Evolutionary conservation across 805 yeast species (phyloP).

Genomic region (Lipomyces sp.): DNA sequence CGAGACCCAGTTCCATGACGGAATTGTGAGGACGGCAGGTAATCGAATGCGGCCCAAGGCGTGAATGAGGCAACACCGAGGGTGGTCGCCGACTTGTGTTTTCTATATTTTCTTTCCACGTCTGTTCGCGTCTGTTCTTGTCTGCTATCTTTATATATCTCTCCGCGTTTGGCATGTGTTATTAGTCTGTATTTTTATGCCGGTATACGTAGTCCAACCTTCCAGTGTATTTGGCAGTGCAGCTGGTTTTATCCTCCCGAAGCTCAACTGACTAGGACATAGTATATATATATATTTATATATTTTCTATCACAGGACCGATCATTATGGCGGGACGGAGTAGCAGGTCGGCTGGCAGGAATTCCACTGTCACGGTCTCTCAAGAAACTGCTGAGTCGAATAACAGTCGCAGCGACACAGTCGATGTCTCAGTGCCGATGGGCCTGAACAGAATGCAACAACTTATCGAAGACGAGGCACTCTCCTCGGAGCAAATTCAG

Average conservation of each 20-base stretch:
- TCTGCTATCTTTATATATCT: too few species aligned
- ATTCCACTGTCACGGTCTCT: too few species aligned
- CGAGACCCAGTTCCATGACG: not conserved
- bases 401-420: not conserved
- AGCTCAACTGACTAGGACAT: too few species aligned
- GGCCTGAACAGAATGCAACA: not conserved
- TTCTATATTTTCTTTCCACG: too few species aligned
- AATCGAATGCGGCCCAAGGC: constrained; percentile 1
- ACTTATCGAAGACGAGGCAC: not conserved
- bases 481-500: not conserved
- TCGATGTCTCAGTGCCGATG: not conserved
- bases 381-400: too few species aligned
- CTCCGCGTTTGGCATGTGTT: not conserved
- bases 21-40: not conserved
- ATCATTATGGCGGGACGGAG: too few species aligned
- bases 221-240: too few species aligned
- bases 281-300: too few species aligned
- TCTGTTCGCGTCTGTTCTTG: not conserved
- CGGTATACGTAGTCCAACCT: too few species aligned
- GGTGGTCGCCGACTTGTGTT: not conserved
- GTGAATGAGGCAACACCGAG: not conserved
- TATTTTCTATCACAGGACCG: too few species aligned
- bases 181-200: not conserved
- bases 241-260: too few species aligned
- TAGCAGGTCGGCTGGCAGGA: too few species aligned